Evolutionary conservation across 768 basidiomycete genomes (phyloP), one percentile per base, ranked within the genome.

Genomic region (Lactifluus hygrophoroides): DNA sequence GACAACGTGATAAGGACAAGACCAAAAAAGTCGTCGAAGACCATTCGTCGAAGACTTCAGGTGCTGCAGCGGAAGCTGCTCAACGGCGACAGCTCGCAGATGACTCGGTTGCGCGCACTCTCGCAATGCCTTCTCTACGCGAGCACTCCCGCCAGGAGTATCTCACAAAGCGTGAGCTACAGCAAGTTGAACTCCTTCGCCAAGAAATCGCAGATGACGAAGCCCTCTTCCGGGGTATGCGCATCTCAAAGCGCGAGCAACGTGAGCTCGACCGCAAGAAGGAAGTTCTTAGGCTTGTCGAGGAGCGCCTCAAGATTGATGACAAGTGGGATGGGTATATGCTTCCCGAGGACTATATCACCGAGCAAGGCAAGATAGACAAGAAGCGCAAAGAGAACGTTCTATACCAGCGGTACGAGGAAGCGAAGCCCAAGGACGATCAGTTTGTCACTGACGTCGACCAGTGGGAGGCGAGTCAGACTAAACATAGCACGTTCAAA

Each of bases 321-420:
- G 96, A 99, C 75, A 92, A 90, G 62, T 91, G 80, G 73, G 96
- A 99, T 61, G 95, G 95, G 8, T 99, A 99, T 69, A 85, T 88
- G 73, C 80, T 98, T 43, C 96, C 96, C 0, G 96, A 98, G 65
- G 96, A 98, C 71, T 99, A 99, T 69, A 80, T 98, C 66, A 99
- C 96, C 0, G 95, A 95, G 67, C 94, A 97, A 70, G 96, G 96
- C 28, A 96, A 94, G 74, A 93, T 99, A 60, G 94, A 98, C 79
- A 88, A 84, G 74, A 94, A 96, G 77, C 92, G 90, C 74, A 94
- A 96, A 69, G 83, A 93, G 69, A 87, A 87, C 63, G 94, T 88
- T 0, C 71, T 99, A 51, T 97, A 96, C 70, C 81, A 88, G 66
- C 91, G 96, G 38, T 98, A 99, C 67, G 90, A 96, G 67, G 96